These are phyloP conservation scores for Nidularia pulvinata DNA, from an alignment of 768 basidiomycete species.

Conservation along the genomic window DNA sequence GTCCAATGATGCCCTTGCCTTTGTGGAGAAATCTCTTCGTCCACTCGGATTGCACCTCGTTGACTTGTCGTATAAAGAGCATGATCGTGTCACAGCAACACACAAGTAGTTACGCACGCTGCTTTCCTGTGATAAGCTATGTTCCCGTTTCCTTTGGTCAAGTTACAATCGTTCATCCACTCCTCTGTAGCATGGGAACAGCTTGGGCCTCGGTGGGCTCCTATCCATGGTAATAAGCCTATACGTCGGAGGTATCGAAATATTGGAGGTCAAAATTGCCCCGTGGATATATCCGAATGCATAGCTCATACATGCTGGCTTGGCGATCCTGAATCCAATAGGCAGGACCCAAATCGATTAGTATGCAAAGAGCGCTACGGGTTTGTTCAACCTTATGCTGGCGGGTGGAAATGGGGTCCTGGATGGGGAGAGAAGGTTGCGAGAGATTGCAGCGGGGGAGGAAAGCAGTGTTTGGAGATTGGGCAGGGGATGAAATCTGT, in stretches of 20 bases:
- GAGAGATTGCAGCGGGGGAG: slow-evolving; percentile 75
- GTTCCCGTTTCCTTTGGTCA: neutral
- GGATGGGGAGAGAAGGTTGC: slow-evolving; percentile 49
- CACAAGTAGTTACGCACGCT: slow-evolving; percentile 97
- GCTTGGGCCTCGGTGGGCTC: slow-evolving; percentile 80
- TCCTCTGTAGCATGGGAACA: slow-evolving; percentile 84
- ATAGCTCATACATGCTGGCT: slow-evolving; percentile 99
- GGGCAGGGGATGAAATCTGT: slow-evolving; percentile 8
- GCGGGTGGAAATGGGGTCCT: slow-evolving; percentile 39
- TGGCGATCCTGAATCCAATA: slow-evolving; percentile 96
- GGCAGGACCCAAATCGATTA: slow-evolving; percentile 90
- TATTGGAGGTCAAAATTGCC: slow-evolving; percentile 96
- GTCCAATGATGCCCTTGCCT: slow-evolving; percentile 59
- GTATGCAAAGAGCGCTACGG: slow-evolving; percentile 82
- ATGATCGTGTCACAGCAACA: slow-evolving; percentile 98
- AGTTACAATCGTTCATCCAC: neutral
- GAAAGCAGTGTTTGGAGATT: slow-evolving; percentile 71
- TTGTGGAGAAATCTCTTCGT: slow-evolving; percentile 83
- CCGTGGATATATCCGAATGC: slow-evolving; percentile 96
- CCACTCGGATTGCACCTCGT: slow-evolving; percentile 87
- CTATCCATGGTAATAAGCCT: slow-evolving; percentile 96
- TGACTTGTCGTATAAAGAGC: slow-evolving; percentile 92
- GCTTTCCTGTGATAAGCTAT: slow-evolving; percentile 83
- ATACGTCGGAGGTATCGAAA: slow-evolving; percentile 97
- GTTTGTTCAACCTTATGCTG: slow-evolving; percentile 97